phyloP scores from a whole-genome alignment of 352 stramenopile species.

The Globisporangium paroecandrum region DNA sequence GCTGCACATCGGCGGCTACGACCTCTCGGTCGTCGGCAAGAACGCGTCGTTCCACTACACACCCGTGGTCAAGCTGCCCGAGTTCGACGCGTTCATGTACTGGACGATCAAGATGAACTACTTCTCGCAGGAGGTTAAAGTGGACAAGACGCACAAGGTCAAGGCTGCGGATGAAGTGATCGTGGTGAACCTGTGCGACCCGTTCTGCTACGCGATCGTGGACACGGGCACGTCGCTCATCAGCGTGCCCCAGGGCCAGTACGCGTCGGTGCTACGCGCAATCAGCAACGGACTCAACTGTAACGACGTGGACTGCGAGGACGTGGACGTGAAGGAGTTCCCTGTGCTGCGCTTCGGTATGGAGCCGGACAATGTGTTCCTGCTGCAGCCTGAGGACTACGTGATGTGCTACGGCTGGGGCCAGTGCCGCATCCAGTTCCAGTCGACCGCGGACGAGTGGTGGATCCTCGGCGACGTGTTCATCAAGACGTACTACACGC shows the following conservation, averaged over 20 bases:
- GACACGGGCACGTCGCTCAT: constrained; percentile 88
- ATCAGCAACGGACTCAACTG: constrained; percentile 70
- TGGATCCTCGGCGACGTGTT: constrained; percentile 90
- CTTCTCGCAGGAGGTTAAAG: constrained; percentile 27
- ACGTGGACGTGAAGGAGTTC: constrained; percentile 49
- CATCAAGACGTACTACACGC: constrained; percentile 90
- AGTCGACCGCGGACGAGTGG: constrained; percentile 72
- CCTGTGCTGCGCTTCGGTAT: constrained; percentile 76
- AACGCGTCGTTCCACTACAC: constrained; percentile 89
- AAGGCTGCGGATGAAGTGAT: background rate
- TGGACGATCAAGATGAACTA: constrained; percentile 81
- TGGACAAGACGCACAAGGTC: background rate
- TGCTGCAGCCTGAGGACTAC: constrained; percentile 78
- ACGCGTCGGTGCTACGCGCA: constrained; percentile 49
- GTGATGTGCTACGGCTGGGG: constrained; percentile 69
- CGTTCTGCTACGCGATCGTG: constrained; percentile 86
- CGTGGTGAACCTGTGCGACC: constrained; percentile 54
- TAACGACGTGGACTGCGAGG: constrained; percentile 61
- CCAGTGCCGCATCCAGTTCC: constrained; percentile 77
- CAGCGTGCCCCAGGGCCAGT: constrained; percentile 69
- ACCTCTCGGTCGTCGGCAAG: constrained; percentile 71
- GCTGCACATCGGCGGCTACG: constrained; percentile 81
- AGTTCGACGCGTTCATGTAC: constrained; percentile 81
- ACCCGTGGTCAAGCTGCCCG: constrained; percentile 76
- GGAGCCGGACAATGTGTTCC: constrained; percentile 81